A percentile compares a stretch with the other conserved stretches of the same genome.
Evolutionary conservation across 2,329 filamentous ascomycete species (phyloP).

Genomic region (Calonectria henricotiae): DNA sequence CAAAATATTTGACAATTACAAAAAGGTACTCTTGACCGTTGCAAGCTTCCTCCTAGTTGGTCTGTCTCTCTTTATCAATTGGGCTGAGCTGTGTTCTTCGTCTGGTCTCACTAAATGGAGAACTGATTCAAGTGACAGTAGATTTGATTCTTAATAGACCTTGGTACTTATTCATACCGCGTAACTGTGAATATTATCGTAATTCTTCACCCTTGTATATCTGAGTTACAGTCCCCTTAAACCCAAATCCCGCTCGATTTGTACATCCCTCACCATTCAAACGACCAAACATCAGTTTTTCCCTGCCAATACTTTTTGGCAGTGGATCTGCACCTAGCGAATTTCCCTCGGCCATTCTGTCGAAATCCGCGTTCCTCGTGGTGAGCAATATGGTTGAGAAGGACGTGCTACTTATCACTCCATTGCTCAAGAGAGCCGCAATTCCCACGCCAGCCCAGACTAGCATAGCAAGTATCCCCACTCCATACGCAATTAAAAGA

Average conservation of each 20-base stretch:
- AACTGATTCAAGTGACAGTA: no score
- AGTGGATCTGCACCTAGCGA: not conserved
- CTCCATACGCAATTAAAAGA: not conserved
- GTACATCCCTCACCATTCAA: not conserved
- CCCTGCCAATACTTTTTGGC: not conserved
- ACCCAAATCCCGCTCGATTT: slow-evolving; percentile 6
- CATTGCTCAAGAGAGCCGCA: slow-evolving; percentile 5
- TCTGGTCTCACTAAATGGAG: no score
- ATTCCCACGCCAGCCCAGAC: slow-evolving; percentile 1
- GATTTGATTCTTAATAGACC: not conserved
- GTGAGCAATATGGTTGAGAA: slow-evolving; percentile 7
- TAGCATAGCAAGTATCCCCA: not conserved
- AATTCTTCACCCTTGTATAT: slow-evolving; percentile 11
- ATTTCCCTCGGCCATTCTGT: slow-evolving; percentile 12
- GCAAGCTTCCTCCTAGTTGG: no score
- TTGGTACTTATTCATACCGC: not conserved
- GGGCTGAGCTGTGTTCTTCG: no score
- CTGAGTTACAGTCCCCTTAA: slow-evolving; percentile 2
- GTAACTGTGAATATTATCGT: not conserved
- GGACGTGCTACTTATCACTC: not conserved
- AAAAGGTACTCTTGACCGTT: no score
- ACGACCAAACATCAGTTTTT: slow-evolving; percentile 12
- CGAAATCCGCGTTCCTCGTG: slow-evolving; percentile 1
- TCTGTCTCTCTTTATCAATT: no score
- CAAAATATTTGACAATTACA: no score